Percentiles rank a stretch among this genome's conserved stretches.
These are phyloP conservation scores for Moesziomyces antarcticus DNA, from an alignment of 1,284 basidiomycete species.

Conservation along the genomic window DNA sequence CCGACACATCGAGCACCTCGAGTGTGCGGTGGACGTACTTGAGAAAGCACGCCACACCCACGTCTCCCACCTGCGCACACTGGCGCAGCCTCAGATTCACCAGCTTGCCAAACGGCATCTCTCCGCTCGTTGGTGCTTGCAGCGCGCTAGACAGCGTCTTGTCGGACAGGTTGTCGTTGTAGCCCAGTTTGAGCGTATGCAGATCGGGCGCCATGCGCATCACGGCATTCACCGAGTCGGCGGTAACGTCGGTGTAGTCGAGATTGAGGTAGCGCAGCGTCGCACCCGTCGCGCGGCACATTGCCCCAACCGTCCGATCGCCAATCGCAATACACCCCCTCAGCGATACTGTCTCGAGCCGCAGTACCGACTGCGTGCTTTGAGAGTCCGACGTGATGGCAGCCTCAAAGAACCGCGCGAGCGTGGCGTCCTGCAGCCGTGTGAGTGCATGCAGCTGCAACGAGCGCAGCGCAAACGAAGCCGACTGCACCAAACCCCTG, in stretches of 20 bases:
- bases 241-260: conserved; percentile 40
- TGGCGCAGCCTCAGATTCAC: conserved; percentile 23
- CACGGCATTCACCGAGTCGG: conserved; percentile 19
- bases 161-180: conserved; percentile 33
- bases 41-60: conserved; percentile 27
- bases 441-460: conserved; percentile 44
- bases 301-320: conserved; percentile 26
- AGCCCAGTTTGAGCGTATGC: conserved; percentile 33
- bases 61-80: conserved; percentile 25
- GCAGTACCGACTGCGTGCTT: conserved; percentile 1
- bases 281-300: conserved; percentile 23
- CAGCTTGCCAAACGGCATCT: conserved; percentile 24
- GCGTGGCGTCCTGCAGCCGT: conserved; percentile 21
- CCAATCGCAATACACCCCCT: conserved; percentile 31
- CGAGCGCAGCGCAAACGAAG: conserved; percentile 29
- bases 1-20: conserved; percentile 30
- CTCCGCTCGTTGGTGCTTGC: conserved; percentile 10
- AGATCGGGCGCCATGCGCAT: conserved; percentile 16
- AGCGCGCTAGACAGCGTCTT: conserved; percentile 16
- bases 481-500: conserved; percentile 2
- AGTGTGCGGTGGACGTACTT: conserved; percentile 16
- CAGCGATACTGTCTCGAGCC: conserved; percentile 30
- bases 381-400: conserved; percentile 3
- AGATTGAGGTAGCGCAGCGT: conserved; percentile 40
- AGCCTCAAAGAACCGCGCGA: conserved; percentile 30